Percentiles rank a stretch among this genome's conserved stretches.
Conservation (phyloP, 768 basidiomycete species). For the Cyclocybe aegerita region DNA sequence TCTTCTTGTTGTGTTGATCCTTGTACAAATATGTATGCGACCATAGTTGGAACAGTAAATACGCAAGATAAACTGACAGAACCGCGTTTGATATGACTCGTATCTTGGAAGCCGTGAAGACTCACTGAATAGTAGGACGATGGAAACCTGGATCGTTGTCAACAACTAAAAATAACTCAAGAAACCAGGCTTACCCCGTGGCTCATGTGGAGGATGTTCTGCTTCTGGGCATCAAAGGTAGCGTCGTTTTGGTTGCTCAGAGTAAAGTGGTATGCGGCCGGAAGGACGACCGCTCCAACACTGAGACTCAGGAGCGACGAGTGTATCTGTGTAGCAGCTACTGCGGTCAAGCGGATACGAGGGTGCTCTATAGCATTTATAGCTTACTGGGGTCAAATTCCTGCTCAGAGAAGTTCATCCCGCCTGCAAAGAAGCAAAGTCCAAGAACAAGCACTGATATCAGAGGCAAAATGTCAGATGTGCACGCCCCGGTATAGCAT, state of each 20-base stretch:
- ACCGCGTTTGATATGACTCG: neutral
- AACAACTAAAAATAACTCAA: neutral
- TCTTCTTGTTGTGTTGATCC: constrained; percentile 44
- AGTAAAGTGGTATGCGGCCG: constrained; percentile 74
- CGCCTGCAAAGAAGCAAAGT: constrained; percentile 84
- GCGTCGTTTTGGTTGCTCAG: constrained; percentile 32
- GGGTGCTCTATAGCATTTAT: neutral
- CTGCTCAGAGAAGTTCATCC: constrained; percentile 74
- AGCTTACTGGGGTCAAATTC: constrained; percentile 68
- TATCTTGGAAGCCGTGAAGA: neutral
- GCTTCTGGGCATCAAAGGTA: constrained; percentile 32
- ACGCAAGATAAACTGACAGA: constrained; percentile 62
- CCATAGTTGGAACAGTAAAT: constrained; percentile 77
- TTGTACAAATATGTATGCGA: constrained; percentile 75
- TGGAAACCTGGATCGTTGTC: constrained; percentile 50
- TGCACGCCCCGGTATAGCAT: constrained; percentile 30
- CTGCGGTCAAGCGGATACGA: neutral
- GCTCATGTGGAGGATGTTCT: constrained; percentile 67
- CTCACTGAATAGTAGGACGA: constrained; percentile 77
- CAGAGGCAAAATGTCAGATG: neutral
- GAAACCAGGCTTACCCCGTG: constrained; percentile 56
- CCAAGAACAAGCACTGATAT: constrained; percentile 76
- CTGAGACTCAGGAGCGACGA: constrained; percentile 74
- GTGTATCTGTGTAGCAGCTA: constrained; percentile 73
- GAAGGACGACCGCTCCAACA: constrained; percentile 76